These are phyloP conservation scores for Beverwykella pulmonaria DNA, from an alignment of 495 filamentous ascomycete genomes.

Conservation along the genomic window DNA sequence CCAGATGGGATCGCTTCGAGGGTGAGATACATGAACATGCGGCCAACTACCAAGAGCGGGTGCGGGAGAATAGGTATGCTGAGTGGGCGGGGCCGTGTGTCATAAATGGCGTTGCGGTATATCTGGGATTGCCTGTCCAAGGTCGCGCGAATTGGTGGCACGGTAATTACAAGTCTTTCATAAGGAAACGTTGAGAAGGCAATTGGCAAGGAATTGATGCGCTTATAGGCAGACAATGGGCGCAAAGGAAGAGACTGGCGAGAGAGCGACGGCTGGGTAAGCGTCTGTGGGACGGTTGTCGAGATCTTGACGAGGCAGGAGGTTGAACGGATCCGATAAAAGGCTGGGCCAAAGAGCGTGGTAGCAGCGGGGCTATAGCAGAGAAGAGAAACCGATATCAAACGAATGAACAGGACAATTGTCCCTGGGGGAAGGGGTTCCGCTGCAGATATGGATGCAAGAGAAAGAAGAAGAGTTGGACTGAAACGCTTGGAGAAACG, in stretches of 20 bases:
- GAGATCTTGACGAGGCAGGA: not conserved
- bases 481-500: slow-evolving; percentile 37
- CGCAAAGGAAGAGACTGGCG: not conserved
- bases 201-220: not conserved
- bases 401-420: slow-evolving; percentile 37
- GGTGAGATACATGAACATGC: slow-evolving; percentile 28
- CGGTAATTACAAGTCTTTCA: slow-evolving; percentile 17
- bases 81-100: slow-evolving; percentile 4
- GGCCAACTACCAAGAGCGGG: slow-evolving; percentile 1
- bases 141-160: slow-evolving; percentile 20
- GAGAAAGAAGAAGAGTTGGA: slow-evolving; percentile 25
- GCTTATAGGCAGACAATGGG: not conserved
- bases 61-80: slow-evolving; percentile 9
- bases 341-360: slow-evolving; percentile 26
- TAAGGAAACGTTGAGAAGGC: slow-evolving; percentile 8
- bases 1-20: slow-evolving; percentile 15
- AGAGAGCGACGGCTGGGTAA: slow-evolving; percentile 8
- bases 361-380: slow-evolving; percentile 21
- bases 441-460: slow-evolving; percentile 28
- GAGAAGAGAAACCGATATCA: slow-evolving; percentile 32
- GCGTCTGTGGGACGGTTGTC: not conserved
- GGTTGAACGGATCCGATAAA: slow-evolving; percentile 1
- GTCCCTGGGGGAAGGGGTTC: slow-evolving; percentile 13
- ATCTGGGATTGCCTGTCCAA: slow-evolving; percentile 21
- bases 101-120: slow-evolving; percentile 21